Base-by-base conservation (phyloP, 2,329 filamentous ascomycete species). In the Amylocarpus encephaloides region DNA sequence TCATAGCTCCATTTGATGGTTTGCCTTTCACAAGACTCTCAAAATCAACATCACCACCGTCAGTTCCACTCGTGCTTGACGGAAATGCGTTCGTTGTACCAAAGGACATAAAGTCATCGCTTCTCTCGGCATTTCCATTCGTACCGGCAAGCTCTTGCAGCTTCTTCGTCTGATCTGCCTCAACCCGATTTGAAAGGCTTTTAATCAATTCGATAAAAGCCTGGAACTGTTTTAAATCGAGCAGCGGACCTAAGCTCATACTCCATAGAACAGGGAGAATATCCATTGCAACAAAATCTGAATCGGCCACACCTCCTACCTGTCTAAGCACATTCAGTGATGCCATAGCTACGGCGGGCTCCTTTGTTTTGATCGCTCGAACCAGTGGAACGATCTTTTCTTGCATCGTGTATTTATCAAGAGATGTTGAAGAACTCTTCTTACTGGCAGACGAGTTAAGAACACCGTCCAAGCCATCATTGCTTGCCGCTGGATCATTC, bases 321-420 rank as follows among this genome's bases (percentile, higher is more conserved):
- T 95, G 86, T 44, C 80, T 81, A 57, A 97, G 82, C 1, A 96
- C 89, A 49, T 84, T 85, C 32, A 97, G 74, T 0, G 90, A 86
- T 5, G 92, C 91, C 75, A 97, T 86, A 88, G 97, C 97, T 9
- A 98, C 93, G 6, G 90, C 91, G 0, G 93, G 93, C 67, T 98
- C 93, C 66, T 95, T 97, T 0, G 93, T 98, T 70, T 95, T 97
- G 71, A 98, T 97, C 1, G 77, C 90, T 63, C 88, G 90, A 53
- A 98, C 76, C 4, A 97, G 72, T 0, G 93, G 93, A 0, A 97
- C 80, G 32, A 98, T 87, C 72, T 96, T 97, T 66, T 98, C 93
- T 67, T 98, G 93, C 71, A 98, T 92, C 0, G 93, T 97, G 64
- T 93, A 97, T 67, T 97, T 97, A 71, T 98, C 93, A 26, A 98